Evolutionary conservation across 306 rosid species (phyloP).

Genomic region (Oxytropis ochrocephala): DNA sequence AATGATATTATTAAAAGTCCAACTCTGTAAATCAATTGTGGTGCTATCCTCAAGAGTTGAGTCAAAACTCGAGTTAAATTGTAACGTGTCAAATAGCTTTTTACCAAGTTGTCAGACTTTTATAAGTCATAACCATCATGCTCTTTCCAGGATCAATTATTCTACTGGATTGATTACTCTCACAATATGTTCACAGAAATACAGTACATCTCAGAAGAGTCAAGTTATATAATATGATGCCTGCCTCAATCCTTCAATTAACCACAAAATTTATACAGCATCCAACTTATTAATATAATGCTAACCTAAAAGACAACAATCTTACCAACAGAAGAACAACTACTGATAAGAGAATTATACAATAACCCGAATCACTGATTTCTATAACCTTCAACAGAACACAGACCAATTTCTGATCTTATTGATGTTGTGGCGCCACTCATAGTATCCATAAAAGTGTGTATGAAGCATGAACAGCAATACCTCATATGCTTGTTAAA

Average conservation of each 20-base stretch:
- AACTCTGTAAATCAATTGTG: too few species aligned
- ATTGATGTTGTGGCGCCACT: not conserved
- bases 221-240: not conserved
- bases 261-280: not conserved
- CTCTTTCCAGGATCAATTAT: not conserved
- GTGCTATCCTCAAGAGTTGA: too few species aligned
- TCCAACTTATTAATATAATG: not conserved
- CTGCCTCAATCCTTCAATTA: not conserved
- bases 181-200: not conserved
- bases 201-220: not conserved
- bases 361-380: not conserved
- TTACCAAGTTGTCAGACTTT: not conserved
- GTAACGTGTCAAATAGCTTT: too few species aligned
- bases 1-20: too few species aligned
- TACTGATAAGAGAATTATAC: not conserved
- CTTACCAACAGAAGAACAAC: not conserved
- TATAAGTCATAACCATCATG: not conserved
- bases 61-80: too few species aligned
- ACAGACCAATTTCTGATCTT: not conserved
- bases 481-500: too few species aligned
- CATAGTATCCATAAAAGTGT: not conserved
- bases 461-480: not conserved
- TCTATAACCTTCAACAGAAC: not conserved
- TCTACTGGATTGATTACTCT: not conserved
- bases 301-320: not conserved